These are phyloP conservation scores for Blepharisma stoltei DNA, from an alignment of 73 alveolate genomes.

Conservation along the genomic window DNA sequence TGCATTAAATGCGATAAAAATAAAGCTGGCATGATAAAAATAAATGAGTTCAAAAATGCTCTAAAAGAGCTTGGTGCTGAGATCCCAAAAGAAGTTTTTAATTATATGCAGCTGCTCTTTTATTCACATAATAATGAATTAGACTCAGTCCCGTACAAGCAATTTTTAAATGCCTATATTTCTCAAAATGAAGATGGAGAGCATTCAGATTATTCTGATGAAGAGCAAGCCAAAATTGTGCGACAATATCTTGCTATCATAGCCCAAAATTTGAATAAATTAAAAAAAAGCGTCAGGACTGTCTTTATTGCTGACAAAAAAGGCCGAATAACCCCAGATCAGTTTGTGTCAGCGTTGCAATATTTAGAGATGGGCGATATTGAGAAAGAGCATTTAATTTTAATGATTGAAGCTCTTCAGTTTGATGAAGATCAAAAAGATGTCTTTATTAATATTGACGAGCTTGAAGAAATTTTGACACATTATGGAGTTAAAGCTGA, in stretches of 20 bases:
- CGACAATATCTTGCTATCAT: not conserved
- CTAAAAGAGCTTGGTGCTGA: not conserved
- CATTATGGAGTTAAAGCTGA: conserved; percentile 6
- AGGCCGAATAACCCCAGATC: conserved; percentile 4
- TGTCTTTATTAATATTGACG: conserved; percentile 22
- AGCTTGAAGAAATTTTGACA: conserved; percentile 2
- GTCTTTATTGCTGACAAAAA: not conserved
- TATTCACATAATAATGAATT: conserved; percentile 14
- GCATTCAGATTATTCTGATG: not conserved
- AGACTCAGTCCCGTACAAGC: not conserved
- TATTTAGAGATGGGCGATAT: not conserved
- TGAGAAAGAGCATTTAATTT: not conserved
- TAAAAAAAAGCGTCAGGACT: not conserved
- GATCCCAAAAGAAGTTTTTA: not conserved
- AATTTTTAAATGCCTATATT: conserved; percentile 12
- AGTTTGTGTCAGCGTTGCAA: not conserved
- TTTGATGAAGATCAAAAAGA: not conserved
- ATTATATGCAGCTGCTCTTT: not conserved
- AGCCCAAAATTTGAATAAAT: not conserved
- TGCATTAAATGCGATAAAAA: not conserved
- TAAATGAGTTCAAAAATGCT: not conserved
- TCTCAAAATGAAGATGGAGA: not conserved
- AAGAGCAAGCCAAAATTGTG: not conserved
- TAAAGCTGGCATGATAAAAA: not conserved
- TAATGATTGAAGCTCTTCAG: conserved; percentile 26